Evolutionary conservation across 371 early-diverging fungal genomes (phyloP), one percentile per base, ranked within the genome.

Genomic region (Mortierella sp.): DNA sequence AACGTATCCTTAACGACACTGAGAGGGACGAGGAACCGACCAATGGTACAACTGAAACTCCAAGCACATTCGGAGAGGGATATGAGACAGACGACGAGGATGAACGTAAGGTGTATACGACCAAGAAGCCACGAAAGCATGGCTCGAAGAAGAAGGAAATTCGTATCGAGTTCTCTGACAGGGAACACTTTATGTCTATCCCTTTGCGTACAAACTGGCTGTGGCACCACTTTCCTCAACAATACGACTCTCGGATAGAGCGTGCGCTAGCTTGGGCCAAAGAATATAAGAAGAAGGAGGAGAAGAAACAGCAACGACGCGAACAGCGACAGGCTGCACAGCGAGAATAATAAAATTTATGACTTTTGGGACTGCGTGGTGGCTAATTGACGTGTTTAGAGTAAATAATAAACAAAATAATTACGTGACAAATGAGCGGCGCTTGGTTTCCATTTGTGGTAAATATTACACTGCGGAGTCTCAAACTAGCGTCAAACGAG

Each of bases 151-250:
- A 72, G 63, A 80, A 80, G 60, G 81, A 80, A 58, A 80, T 80
- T 22, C 81, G 81, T 9, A 80, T 80, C n/a, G 81, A 80, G 67
- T 80, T 71, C 45, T 80, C 81, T 59, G 69, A 74, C 53, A 74
- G 72, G 48, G 69, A 50, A 11, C 55, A 68, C 22, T 80, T 80
- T 58, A 71, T 66, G 69, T 69, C 81, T 7, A 80, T 80, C 28
- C 81, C 81, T 0, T 47, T 80, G 22, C 21, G 81, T 22, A 43
- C 58, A 38, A 80, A 80, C 32, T 80, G 81, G 81, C n/a, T 72
- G 41, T 80, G 81, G 81, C 81, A 80, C 21, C 81, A 80, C 43
- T 80, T 80, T 70, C 81, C 81, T 13, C 81, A 80, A 60, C 81
- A 80, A 45, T 80, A 80, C 48, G 81, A 80, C 43, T 80, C 81